Base-by-base conservation (phyloP, 2,329 filamentous ascomycete genomes). In the Aquanectria penicillioides region DNA sequence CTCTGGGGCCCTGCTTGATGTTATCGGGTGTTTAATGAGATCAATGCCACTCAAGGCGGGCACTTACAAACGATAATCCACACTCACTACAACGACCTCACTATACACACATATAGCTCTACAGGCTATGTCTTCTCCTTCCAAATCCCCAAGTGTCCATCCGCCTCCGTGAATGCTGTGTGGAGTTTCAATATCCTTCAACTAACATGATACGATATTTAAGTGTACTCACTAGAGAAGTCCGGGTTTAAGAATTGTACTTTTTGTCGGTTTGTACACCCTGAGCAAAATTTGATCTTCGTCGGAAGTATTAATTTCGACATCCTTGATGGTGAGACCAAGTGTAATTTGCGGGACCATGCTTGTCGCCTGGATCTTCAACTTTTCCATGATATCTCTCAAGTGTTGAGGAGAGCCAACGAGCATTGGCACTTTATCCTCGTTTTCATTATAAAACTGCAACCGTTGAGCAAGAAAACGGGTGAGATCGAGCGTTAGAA, bases 211-310 rank as follows among this genome's bases (percentile, higher is more conserved):
- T 23, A 4, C 7, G 5, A 12, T 17, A 13, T n/a, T n/a, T n/a
- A n/a, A n/a, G n/a, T n/a, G n/a, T n/a, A 40, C 48, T n/a, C 41
- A 51, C 48, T 51, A 51, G 6, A 51, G 8, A 12, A 51, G 26
- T 10, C 36, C 34, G 2, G 36, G 48, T 2, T 18, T 12, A 6
- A 20, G 18, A 5, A 3, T 6, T 3, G 12, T 18, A 3, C 7
- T 34, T 11, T 23, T 20, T 13, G 25, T 18, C n/a, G 48, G 48
- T 8, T 25, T 51, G 10, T 51, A 51, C 4, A 51, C 18, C 20
- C 48, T 18, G 15, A 51, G 23, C 7, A 4, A n/a, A 13, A 51
- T 34, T 0, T 6, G 6, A 11, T 12, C 20, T 12, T 18, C 36
- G 22, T 40, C 48, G 3, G 36, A 41, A 11, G 26, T 25, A 11